Evolutionary conservation across 108 stramenopile species (phyloP).

Genomic region (Seminavis robusta): DNA sequence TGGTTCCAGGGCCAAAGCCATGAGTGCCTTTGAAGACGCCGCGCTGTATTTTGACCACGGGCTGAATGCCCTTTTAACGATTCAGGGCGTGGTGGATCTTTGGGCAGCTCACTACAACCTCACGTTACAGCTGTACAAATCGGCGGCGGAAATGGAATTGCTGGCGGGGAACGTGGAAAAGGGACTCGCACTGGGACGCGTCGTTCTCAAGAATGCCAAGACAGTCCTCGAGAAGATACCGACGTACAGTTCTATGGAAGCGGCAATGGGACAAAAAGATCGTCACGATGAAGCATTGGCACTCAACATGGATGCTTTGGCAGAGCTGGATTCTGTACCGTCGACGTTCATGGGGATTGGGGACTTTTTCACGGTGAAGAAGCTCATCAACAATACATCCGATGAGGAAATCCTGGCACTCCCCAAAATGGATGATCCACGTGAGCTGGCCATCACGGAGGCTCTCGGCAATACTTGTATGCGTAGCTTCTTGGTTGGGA

Average conservation of each 20-base stretch:
- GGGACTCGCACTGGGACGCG: conserved; percentile 9
- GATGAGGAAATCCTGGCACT: conserved; percentile 22
- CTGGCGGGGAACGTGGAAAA: conserved; percentile 17
- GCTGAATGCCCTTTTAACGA: conserved; percentile 5
- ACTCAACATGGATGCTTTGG: conserved; percentile 8
- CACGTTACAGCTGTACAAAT: conserved; percentile 13
- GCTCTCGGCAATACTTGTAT: conserved; percentile 6
- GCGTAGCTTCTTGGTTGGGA: conserved; percentile 1
- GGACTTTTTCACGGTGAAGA: conserved; percentile 4
- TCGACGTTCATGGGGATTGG: conserved; percentile 5
- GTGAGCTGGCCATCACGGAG: conserved; percentile 9
- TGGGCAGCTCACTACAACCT: conserved; percentile 41
- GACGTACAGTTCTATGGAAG: conserved; percentile 9
- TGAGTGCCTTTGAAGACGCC: conserved; percentile 19
- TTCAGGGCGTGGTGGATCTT: conserved; percentile 2
- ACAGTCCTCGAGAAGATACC: conserved; percentile 22
- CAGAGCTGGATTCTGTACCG: conserved; percentile 7
- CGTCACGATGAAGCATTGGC: conserved; percentile 11
- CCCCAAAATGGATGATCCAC: conserved; percentile 8
- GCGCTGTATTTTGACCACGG: conserved; percentile 21
- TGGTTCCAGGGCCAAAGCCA: conserved; percentile 15
- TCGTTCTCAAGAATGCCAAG: conserved; percentile 3
- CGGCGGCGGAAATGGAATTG: conserved; percentile 19
- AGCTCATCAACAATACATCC: conserved; percentile 5
- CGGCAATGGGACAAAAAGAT: conserved; percentile 20